phyloP scores from a whole-genome alignment of 1,139 yeast genomes.

The Candida sp. region DNA sequence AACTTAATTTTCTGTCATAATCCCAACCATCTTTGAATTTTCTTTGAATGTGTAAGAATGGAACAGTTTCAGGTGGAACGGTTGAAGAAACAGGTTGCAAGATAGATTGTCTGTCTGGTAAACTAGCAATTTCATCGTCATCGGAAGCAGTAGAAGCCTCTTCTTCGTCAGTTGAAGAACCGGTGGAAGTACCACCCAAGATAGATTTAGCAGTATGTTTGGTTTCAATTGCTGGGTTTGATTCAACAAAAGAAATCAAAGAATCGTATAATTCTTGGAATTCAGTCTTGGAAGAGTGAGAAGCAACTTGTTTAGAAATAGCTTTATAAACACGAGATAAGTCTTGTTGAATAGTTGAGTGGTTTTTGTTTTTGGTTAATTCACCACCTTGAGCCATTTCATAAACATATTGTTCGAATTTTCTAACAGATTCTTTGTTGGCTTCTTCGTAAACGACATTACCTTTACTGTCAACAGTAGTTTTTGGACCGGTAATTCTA shows the following conservation, averaged over 20 bases:
- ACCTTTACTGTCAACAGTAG: conserved; percentile 86
- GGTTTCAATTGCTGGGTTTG: conserved; percentile 62
- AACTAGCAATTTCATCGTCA: conserved; percentile 81
- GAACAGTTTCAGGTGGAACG: conserved; percentile 82
- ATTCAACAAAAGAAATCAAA: conserved; percentile 68
- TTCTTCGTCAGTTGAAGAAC: conserved; percentile 50
- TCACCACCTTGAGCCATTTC: conserved; percentile 97
- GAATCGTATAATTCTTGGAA: conserved; percentile 79
- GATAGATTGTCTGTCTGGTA: conserved; percentile 68
- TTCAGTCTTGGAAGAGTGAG: conserved; percentile 65
- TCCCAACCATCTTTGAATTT: conserved; percentile 78
- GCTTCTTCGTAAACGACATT: conserved; percentile 79
- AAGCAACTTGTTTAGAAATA: conserved; percentile 61
- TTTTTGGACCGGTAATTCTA: conserved; percentile 93
- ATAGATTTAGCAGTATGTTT: conserved; percentile 41
- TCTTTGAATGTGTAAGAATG: conserved; percentile 89
- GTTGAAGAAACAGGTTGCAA: conserved; percentile 71
- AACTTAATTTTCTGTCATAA: conserved; percentile 76
- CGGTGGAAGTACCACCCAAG: conserved; percentile 33
- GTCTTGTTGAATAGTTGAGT: conserved; percentile 82
- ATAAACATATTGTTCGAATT: conserved; percentile 90
- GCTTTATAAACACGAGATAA: conserved; percentile 82
- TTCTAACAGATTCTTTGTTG: conserved; percentile 88
- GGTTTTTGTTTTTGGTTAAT: conserved; percentile 56
- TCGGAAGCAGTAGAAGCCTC: conserved; percentile 44